These are phyloP conservation scores for Carpinus viminea DNA, from an alignment of 306 rosid species.

Conservation along the genomic window DNA sequence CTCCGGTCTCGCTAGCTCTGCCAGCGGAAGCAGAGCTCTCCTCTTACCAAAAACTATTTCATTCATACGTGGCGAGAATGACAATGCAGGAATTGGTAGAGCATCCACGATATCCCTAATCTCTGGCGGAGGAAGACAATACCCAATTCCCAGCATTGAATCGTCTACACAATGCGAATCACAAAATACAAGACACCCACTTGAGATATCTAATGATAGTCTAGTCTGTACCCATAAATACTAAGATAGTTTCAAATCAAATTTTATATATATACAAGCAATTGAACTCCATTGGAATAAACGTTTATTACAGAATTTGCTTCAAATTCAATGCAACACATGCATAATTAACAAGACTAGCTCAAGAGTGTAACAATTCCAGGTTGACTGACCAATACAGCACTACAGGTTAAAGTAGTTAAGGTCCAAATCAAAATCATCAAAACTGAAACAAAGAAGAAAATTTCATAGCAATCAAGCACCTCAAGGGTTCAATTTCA, in stretches of 20 bases:
- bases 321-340: background rate
- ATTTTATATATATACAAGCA: background rate
- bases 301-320: background rate
- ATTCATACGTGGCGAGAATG: conserved; percentile 85
- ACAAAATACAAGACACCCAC: conserved; percentile 25
- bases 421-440: background rate
- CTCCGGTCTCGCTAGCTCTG: conserved; percentile 85
- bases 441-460: background rate
- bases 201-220: conserved; percentile 3
- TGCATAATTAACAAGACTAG: background rate
- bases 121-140: conserved; percentile 81
- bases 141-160: conserved; percentile 44
- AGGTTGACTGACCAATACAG: background rate
- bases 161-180: conserved; percentile 44
- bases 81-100: conserved; percentile 84
- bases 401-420: background rate
- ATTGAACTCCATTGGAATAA: background rate
- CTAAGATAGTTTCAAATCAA: background rate
- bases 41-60: conserved; percentile 84
- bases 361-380: background rate
- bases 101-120: conserved; percentile 91
- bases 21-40: conserved; percentile 85
- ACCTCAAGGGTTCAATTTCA: too few species aligned
- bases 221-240: background rate
- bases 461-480: too few species aligned